Base-by-base conservation (phyloP, 345 rosid species). In the Bretschneidera sinensis region DNA sequence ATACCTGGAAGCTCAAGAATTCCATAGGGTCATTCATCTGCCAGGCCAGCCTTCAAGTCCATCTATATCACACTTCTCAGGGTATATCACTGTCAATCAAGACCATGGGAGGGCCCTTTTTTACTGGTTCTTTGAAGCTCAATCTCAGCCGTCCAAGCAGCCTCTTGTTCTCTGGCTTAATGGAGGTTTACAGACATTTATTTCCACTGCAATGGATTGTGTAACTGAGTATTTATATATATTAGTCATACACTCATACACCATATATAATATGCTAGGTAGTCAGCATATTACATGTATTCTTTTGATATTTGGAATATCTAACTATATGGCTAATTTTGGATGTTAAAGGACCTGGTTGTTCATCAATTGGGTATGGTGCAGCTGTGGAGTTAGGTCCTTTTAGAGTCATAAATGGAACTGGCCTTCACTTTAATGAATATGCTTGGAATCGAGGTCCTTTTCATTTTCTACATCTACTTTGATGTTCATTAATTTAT, bases 111-210 rank as follows among this genome's bases (percentile, higher is more conserved):
- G 87, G 68, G 83, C 88, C 50, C 86, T 85, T 62, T 85, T 85
- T 74, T 85, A 76, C 72, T 85, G 88, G 91, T 85, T 85, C 74
- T 85, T 83, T 31, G 84, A 85, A 75, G 83, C 88, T 48, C 76
- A 73, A 51, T 73, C 84, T 61, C 68, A 75, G 25, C 70, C 84
- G n/a, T 62, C 81, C 31, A 54, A 75, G 55, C 77, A 71, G 60
- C 91, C 86, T 61, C 76, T 85, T 49, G 77, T 85, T 43, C 85
- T 85, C 58, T 85, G 88, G 91, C 74, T 85, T 55, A 85, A 83
- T 70, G 91, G 88, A 78, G 91, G 90, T 72, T 39, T 39, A 13
- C 45, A 39, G 10, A 39, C 16, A 54, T 60, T 59, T 31, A 28
- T n/a, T n/a, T 24, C 25, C 33, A 25, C 14, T 60, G 43, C 17